Evolutionary conservation across 2,329 filamentous ascomycete species (phyloP), one percentile per base, ranked within the genome.

Genomic region (Ophiocordyceps polyrhachis-furcata): DNA sequence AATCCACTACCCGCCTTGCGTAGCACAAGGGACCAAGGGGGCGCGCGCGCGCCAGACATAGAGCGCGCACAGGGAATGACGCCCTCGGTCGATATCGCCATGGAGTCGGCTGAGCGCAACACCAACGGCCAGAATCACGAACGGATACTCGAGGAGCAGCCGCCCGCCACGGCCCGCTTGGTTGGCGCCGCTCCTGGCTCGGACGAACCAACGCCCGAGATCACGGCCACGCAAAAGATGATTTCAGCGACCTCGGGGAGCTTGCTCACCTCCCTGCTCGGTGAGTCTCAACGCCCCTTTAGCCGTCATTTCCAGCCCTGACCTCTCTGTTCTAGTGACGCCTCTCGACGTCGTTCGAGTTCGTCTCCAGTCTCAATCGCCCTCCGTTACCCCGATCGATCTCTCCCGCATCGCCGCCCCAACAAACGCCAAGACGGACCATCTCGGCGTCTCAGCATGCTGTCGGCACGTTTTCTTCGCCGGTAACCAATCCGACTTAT

Each of bases 381-480:
- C 64, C 45, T 62, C 70, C 49, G 57, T 61, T 47, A 66, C 73
- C 53, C 60, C 67, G 51, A 64, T 71, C 56, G 66, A 73, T 54
- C 68, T 75, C 52, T 65, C 73, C 57, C 67, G 70, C 62, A 61
- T 80, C 59, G 62, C 73, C 53, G 64, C 72, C 57, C 59, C 79
- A 52, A 78, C 76, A 49, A 76, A 81, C 50, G 73, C 91, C 43
- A 85, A 86, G 45, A 78, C 74, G 2, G 61, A 83, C 28, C 85
- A 89, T 55, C 74, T 96, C 43, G 91, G 91, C 48, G 85, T 96
- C 45, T 94, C 88, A 15, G 79, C 88, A 37, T 98, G 91, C 64
- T 98, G 91, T 59, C 80, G 91, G 49, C 89, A 98, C 61, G 89
- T 98, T 32, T 98, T 96, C 62, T 98, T 93, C 71, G 79, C 89